Conservation (phyloP, 2,329 filamentous ascomycete genomes). For the Phoma sp. region DNA sequence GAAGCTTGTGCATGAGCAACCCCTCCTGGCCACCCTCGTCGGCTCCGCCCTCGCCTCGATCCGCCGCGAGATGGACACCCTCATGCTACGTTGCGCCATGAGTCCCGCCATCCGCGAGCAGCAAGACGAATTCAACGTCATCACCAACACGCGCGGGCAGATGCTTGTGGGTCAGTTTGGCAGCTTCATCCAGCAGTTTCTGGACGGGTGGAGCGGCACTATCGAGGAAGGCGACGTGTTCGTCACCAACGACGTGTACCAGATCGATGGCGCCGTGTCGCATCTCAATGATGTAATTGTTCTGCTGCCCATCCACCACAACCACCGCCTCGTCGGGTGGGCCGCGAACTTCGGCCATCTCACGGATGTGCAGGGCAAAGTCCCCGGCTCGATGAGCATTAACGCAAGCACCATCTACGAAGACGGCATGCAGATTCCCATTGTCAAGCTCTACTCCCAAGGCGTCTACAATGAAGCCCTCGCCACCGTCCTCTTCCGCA, state of each 20-base stretch:
- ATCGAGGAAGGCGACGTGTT: conserved; percentile 59
- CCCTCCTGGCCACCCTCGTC: conserved; percentile 54
- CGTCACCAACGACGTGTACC: conserved; percentile 59
- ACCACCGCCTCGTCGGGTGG: conserved; percentile 55
- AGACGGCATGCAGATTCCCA: conserved; percentile 58
- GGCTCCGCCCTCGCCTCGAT: conserved; percentile 55
- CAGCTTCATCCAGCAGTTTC: conserved; percentile 57
- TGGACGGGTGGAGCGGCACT: conserved; percentile 54
- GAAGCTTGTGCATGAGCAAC: conserved; percentile 47
- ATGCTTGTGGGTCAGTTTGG: conserved; percentile 61
- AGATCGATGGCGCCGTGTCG: conserved; percentile 56
- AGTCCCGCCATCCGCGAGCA: conserved; percentile 59
- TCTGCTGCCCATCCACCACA: conserved; percentile 55
- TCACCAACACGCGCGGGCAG: conserved; percentile 55
- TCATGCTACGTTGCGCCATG: conserved; percentile 60
- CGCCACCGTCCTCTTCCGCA: conserved; percentile 55
- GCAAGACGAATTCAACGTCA: conserved; percentile 61
- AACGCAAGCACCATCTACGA: conserved; percentile 57
- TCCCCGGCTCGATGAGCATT: conserved; percentile 59
- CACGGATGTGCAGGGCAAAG: conserved; percentile 54
- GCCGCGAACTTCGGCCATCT: conserved; percentile 59
- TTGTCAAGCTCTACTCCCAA: conserved; percentile 54
- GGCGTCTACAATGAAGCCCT: conserved; percentile 54
- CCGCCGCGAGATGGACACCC: conserved; percentile 58
- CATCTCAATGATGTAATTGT: conserved; percentile 60